These are phyloP conservation scores for Tricholoma flavovirens DNA, from an alignment of 768 basidiomycete genomes.

Conservation along the genomic window DNA sequence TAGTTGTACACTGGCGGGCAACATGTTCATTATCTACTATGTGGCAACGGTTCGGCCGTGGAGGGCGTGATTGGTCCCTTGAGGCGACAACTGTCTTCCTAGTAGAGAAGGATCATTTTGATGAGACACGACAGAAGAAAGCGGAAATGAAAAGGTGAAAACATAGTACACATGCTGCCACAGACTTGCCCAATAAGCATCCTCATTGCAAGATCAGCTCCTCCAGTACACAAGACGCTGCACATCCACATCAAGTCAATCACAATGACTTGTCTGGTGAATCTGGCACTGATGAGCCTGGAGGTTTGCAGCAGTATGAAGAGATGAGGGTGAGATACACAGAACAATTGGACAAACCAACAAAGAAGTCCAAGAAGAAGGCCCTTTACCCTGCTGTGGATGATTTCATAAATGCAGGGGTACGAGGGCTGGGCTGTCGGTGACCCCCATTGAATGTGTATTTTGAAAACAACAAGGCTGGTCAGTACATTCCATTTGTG, in stretches of 20 bases:
- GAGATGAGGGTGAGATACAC: neutral
- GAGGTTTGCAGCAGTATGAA: neutral
- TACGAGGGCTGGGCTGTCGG: no score
- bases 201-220: neutral
- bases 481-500: neutral
- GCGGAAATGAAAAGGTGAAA: conserved; percentile 1
- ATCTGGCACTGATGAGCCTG: neutral
- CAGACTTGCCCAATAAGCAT: neutral
- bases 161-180: neutral
- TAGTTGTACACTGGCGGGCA: conserved; percentile 30
- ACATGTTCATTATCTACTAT: conserved; percentile 20
- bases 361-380: neutral
- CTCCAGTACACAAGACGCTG: no score
- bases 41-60: conserved; percentile 31
- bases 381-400: neutral
- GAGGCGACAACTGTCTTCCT: conserved; percentile 20
- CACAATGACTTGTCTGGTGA: neutral
- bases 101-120: conserved; percentile 22
- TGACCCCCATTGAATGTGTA: neutral
- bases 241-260: no score
- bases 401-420: no score
- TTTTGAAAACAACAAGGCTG: neutral
- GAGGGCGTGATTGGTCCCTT: conserved; percentile 10
- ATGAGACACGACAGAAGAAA: conserved; percentile 14
- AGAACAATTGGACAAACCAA: neutral